Base-by-base conservation (phyloP, 2,329 filamentous ascomycete species). In the Beauveria medogensis region DNA sequence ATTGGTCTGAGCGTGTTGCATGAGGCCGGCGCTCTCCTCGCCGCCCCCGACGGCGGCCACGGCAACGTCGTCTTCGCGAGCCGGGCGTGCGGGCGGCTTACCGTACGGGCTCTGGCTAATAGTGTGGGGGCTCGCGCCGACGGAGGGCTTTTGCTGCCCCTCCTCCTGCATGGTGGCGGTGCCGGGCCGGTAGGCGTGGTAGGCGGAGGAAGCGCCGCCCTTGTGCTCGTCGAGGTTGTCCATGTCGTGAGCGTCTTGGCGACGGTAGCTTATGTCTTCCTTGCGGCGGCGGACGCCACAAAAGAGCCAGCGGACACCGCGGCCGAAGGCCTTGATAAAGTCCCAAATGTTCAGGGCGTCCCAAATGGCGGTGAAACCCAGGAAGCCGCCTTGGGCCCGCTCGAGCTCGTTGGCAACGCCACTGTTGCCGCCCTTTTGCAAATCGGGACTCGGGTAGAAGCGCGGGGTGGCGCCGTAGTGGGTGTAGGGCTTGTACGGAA, bases 301-400 rank as follows among this genome's bases (percentile, higher is more conserved):
- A 64, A 92, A 87, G 22, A 95, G 77, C 92, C 91, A 96, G 66
- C 88, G 83, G 67, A 91, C 82, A 24, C 89, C 88, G 55, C 91
- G 83, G 9, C 87, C 89, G 63, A 89, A 85, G 0, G 89, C 89
- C 74, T 92, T 95, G 69, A 91, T 75, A 47, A 95, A 82, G 71
- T 96, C 91, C 86, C 90, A 91, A 0, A 89, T 81, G 68, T 94
- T 94, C 70, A 92, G 80, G 1, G 90, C 86, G 67, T 93, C 87
- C 1, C 79, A 71, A 7, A 93, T 71, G 4, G 90, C 91, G 64
- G 80, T 79, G 54, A 86, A 64, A 3, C 89, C 89, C 46, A 86
- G 70, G 51, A 82, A 80, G 3, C 89, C 88, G 14, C 89, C 88
- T 61, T 81, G 75, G 51, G 90, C 89, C 2, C 74, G 70, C 2